Percentiles rank a stretch among this genome's conserved stretches.
Conservation (phyloP, 345 rosid species). For the Acer campestre region DNA sequence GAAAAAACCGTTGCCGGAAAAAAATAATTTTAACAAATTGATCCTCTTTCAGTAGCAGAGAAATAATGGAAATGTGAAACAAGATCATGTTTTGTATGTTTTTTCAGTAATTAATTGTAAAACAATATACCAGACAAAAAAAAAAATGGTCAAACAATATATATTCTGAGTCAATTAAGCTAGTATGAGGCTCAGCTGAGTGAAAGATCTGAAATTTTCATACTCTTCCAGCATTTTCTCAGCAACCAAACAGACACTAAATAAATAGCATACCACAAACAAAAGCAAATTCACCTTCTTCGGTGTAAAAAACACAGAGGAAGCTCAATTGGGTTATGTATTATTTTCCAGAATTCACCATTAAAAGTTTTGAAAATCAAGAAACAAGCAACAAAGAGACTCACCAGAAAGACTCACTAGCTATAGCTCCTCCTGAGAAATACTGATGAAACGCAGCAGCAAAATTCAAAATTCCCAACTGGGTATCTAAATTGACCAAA, state of each 20-base stretch:
- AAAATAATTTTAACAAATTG: not conserved
- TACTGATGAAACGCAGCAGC: constrained; percentile 22
- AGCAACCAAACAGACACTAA: constrained; percentile 5
- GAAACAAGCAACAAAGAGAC: constrained; percentile 23
- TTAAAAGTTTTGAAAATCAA: constrained; percentile 2
- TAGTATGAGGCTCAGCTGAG: not conserved
- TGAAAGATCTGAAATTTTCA: not conserved
- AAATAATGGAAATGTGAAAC: constrained; percentile 4
- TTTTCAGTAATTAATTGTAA: not conserved
- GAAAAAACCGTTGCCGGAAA: not conserved
- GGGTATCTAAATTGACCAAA: constrained; percentile 32
- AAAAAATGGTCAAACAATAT: not conserved
- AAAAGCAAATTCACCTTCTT: constrained; percentile 1
- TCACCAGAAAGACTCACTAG: constrained; percentile 38
- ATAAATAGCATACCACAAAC: not conserved
- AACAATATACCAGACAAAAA: not conserved
- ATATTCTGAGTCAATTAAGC: not conserved
- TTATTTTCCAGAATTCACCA: constrained; percentile 9
- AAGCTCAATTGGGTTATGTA: not conserved
- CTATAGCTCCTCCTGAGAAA: constrained; percentile 16
- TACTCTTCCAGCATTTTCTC: constrained; percentile 9
- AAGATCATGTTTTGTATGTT: not conserved
- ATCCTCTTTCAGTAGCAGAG: not conserved
- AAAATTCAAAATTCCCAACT: constrained; percentile 26
- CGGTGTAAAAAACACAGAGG: not conserved